Evolutionary conservation across 192 early-diverging fungal genomes (phyloP).

Genomic region (Lobosporangium transversale): DNA sequence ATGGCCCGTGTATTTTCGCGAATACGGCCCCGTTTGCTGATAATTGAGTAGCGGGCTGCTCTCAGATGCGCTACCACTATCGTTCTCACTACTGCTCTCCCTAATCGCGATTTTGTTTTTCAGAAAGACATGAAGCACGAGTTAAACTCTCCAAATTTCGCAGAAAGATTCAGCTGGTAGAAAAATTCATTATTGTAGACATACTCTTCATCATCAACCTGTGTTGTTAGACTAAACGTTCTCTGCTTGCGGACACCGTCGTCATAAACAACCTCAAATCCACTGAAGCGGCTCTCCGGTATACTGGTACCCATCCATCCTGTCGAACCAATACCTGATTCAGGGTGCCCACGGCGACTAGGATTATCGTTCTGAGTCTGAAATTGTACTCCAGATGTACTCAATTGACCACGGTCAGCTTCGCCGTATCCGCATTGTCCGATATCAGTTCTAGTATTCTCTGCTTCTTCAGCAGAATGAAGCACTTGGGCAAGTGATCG

Average conservation of each 20-base stretch:
- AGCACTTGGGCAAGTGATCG: conserved; percentile 27
- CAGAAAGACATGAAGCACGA: no score
- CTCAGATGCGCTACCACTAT: conserved; percentile 12
- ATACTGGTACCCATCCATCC: conserved; percentile 37
- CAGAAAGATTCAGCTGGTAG: no score
- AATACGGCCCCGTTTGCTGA: neutral
- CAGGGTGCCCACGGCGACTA: neutral
- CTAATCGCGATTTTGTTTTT: no score
- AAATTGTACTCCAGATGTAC: conserved; percentile 24
- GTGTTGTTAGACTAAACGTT: conserved; percentile 44
- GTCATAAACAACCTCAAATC: conserved; percentile 52
- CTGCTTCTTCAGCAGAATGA: neutral
- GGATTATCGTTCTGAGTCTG: conserved; percentile 14
- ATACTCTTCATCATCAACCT: conserved; percentile 28
- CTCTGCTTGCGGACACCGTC: conserved; percentile 50
- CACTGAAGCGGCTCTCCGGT: conserved; percentile 44
- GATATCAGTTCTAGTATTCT: no score
- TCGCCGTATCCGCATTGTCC: no score
- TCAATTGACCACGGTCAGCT: no score
- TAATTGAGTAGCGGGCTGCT: conserved; percentile 19
- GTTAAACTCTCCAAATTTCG: no score
- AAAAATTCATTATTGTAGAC: conserved; percentile 3
- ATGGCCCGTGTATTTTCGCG: neutral
- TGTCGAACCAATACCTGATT: conserved; percentile 7
- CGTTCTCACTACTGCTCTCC: neutral